Base-by-base conservation (phyloP, 768 basidiomycete species). In the Phallus indusiatus region DNA sequence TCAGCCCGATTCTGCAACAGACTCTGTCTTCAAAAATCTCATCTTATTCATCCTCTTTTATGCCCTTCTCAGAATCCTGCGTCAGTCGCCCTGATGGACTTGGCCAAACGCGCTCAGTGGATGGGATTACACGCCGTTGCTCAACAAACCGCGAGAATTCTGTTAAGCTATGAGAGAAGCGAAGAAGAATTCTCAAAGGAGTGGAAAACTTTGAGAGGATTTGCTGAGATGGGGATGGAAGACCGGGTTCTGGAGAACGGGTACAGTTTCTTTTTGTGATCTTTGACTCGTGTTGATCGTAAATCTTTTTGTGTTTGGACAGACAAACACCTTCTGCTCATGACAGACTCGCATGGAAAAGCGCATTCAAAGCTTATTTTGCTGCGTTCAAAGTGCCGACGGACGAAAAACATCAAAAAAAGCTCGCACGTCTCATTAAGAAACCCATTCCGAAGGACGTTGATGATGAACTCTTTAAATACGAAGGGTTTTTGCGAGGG, bases 211-310 rank as follows among this genome's bases (percentile, higher is more conserved):
- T 71, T 89, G 47, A 70, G 71, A 5, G 75, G 83, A 12, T 74
- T 91, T 55, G 92, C 92, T 4, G 84, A 80, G 61, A 73, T 93
- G 54, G 85, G 85, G 18, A 81, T 92, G 80, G 85, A 89, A 69
- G 84, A 90, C 47, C 72, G 83, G 57, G 74, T 77, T 54, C 77
- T 77, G 62, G 73, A 77, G 64, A 79, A 78, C 60, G 80, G 78
- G 55, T 56, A n/a, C n/a, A n/a, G n/a, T n/a, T 14, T 51, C 24
- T 47, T 47, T 18, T 21, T 42, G 42, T 4, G n/a, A 28, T 28
- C n/a, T n/a, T n/a, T n/a, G n/a, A n/a, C n/a, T n/a, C 28, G 28
- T 28, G 28, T 28, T 28, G 28, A 28, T 28, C 28, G 2, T 2
- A 28, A 7, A 3, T 28, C 7, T 7, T 7, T 28, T 28, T 28